Evolutionary conservation across 768 basidiomycete genomes (phyloP), one percentile per base, ranked within the genome.

Genomic region (Cytidiella melzeri): DNA sequence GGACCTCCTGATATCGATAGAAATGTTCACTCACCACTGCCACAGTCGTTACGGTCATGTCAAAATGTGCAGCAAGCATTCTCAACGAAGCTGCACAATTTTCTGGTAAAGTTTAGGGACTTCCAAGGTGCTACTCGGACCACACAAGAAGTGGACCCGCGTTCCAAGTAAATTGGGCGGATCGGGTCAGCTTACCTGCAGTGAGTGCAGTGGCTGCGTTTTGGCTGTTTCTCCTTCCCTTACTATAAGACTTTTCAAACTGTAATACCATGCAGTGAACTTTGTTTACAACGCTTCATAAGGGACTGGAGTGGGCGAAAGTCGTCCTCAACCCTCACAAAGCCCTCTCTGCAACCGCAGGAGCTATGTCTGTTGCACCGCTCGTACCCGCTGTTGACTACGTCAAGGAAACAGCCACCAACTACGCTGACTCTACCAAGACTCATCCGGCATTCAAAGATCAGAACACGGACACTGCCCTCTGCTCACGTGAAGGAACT

Each of bases 381-480:
- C 9, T 34, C 30, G 9, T 34, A 15, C 30, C 7, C 15, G 15
- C 30, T 34, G 30, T 34, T 19, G 18, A 40, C 19, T 26, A 13
- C 39, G n/a, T 19, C 10, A 3, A 9, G 4, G 10, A 4, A 6
- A 7, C 41, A 20, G 41, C 18, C 28, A n/a, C 5, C 24, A 10
- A 21, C 47, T 18, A 36, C 34, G 5, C 9, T 15, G 9, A 5
- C 25, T n/a, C n/a, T 42, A 37, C 23, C 25, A 10, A 41, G 26
- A 11, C 39, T 3, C 55, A 59, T 36, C 53, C 57, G 11, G 10
- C 41, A 3, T 61, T 61, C 47, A 48, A 51, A 7, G 48, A 54
- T 12, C 24, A 41, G 13, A 41, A 56, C 26, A 56, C 56, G 7
- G 58, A 61, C 42, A 47, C 62, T 21, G 45, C 59, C 21, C 51